These are phyloP conservation scores for Schizothecium vesticola DNA, from an alignment of 495 filamentous ascomycete species.

Conservation along the genomic window DNA sequence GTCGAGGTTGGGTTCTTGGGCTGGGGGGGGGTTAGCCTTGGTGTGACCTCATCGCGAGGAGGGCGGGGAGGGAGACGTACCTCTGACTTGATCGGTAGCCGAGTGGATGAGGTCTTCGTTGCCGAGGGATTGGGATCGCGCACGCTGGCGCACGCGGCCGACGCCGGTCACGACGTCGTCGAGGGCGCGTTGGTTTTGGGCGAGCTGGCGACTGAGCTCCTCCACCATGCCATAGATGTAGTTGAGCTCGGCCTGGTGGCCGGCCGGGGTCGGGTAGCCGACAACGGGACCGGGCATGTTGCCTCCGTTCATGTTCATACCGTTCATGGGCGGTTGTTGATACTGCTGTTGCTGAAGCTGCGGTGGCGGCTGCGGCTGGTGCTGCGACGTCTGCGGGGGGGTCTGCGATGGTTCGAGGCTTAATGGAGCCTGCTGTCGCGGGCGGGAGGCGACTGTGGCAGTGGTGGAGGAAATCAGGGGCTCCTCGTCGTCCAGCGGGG, in stretches of 20 bases:
- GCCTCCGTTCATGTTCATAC: conserved; percentile 57
- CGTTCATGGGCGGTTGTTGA: conserved; percentile 47
- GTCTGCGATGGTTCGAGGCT: background rate
- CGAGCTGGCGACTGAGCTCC: conserved; percentile 69
- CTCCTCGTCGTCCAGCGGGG: conserved; percentile 3
- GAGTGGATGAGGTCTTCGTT: conserved; percentile 48
- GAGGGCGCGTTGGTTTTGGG: conserved; percentile 71
- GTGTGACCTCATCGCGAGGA: background rate
- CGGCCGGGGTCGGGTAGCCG: conserved; percentile 63
- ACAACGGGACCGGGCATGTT: conserved; percentile 42
- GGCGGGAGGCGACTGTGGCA: conserved; percentile 3
- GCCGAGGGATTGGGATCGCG: conserved; percentile 38
- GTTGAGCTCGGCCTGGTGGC: conserved; percentile 83
- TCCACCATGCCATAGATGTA: conserved; percentile 79
- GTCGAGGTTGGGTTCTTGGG: conserved; percentile 48
- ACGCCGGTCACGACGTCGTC: conserved; percentile 65
- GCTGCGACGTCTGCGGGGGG: conserved; percentile 10
- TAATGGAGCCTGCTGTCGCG: conserved; percentile 7
- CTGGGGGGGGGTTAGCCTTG: conserved; percentile 21
- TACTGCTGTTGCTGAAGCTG: conserved; percentile 7
- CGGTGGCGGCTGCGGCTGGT: conserved; percentile 7
- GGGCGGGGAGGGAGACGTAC: conserved; percentile 22
- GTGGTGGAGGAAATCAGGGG: conserved; percentile 8
- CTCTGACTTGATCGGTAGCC: conserved; percentile 45
- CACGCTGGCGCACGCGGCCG: conserved; percentile 47